phyloP scores from a whole-genome alignment of 108 stramenopile species.

The Nitzschia sp. region DNA sequence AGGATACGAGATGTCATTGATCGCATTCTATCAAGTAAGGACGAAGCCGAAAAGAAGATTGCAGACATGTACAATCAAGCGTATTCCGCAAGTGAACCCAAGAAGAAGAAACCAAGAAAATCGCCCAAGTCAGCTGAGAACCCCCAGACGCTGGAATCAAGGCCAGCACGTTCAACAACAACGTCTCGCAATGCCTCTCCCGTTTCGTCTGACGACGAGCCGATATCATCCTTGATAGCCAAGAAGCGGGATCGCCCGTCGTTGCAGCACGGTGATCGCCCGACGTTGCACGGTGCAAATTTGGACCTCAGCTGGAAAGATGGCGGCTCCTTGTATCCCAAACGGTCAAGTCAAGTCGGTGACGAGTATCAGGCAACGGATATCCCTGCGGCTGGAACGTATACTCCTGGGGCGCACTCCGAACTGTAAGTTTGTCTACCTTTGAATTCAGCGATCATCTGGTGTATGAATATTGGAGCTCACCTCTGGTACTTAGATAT shows the following conservation, averaged over 20 bases:
- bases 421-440: slow-evolving; percentile 39
- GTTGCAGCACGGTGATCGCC: neutral
- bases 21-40: slow-evolving; percentile 36
- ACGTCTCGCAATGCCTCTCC: neutral
- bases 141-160: neutral
- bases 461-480: too few relatives aligned
- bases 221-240: too few relatives aligned
- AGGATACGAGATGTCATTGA: slow-evolving; percentile 50
- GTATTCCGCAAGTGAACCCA: neutral
- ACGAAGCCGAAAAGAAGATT: slow-evolving; percentile 39
- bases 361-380: slow-evolving; percentile 55
- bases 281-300: neutral
- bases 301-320: slow-evolving; percentile 70
- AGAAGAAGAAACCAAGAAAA: neutral
- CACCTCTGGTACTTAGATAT: too few relatives aligned
- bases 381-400: slow-evolving; percentile 49
- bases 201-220: neutral
- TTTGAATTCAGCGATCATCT: too few relatives aligned
- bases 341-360: slow-evolving; percentile 63
- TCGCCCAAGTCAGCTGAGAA: neutral
- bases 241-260: neutral
- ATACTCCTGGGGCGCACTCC: neutral
- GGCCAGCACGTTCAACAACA: neutral
- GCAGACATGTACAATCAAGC: slow-evolving; percentile 37
- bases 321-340: slow-evolving; percentile 56